These are phyloP conservation scores for Arthrinium puccinioides DNA, from an alignment of 2,329 filamentous ascomycete genomes.

Conservation along the genomic window DNA sequence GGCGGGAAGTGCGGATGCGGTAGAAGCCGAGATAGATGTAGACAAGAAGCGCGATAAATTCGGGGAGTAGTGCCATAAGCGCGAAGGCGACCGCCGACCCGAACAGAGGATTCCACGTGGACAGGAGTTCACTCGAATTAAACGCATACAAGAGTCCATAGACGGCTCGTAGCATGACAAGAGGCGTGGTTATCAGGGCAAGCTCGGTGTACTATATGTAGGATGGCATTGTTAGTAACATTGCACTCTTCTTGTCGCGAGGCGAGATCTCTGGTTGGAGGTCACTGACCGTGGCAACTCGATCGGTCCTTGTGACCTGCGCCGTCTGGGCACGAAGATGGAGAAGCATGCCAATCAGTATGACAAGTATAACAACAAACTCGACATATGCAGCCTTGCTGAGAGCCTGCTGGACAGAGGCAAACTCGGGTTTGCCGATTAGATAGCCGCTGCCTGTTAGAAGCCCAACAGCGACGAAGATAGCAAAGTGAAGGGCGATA, in stretches of 20 bases:
- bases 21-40: constrained; percentile 5
- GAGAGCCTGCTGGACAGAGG: background rate
- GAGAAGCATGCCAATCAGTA: background rate
- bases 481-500: background rate
- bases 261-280: too few relatives aligned
- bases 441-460: background rate
- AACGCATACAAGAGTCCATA: too few relatives aligned
- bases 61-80: constrained; percentile 7
- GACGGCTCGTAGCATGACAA: too few relatives aligned
- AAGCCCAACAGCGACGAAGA: constrained; percentile 1
- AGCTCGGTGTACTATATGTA: too few relatives aligned
- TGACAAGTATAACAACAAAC: background rate
- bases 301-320: too few relatives aligned
- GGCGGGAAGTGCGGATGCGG: too few relatives aligned
- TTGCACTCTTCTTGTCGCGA: too few relatives aligned
- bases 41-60: constrained; percentile 6
- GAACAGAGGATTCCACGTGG: constrained; percentile 7
- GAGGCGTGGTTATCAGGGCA: too few relatives aligned
- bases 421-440: background rate
- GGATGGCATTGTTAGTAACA: too few relatives aligned
- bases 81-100: constrained; percentile 6
- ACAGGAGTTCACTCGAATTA: too few relatives aligned
- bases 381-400: background rate
- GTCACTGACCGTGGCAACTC: too few relatives aligned
- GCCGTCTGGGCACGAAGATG: too few relatives aligned